Evolutionary conservation across 805 yeast species (phyloP), one percentile per base, ranked within the genome.

Genomic region (Kluyveromyces aestuarii): DNA sequence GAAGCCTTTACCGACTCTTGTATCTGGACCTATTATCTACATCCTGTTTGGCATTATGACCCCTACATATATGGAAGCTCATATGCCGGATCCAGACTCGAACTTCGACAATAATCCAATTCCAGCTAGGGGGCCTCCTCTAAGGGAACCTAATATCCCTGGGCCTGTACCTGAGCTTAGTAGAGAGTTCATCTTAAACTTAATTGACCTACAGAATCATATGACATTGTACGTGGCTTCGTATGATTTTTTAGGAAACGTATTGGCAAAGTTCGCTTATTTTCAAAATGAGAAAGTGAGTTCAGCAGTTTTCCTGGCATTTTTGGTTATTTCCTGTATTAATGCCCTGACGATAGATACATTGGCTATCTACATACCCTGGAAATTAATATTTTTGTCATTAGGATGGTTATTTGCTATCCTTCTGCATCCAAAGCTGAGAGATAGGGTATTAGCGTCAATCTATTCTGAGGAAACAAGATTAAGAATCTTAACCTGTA

Each of bases 171-270:
- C 90, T 5, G 88, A 87, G 62, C 72, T 85, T 45, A 81, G 90
- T 33, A 72, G 85, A 48, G 96, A 88, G 61, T 88, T 87, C 60
- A 65, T 83, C 18, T 61, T 87, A 49, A 88, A 88, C 61, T 70
- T 86, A 57, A 86, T 95, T 1, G 96, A 88, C 68, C 70, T 87
- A 50, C 96, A 88, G 60, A 88, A 88, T 61, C 83, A 81, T 58
- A 82, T 85, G 87, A 60, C 81, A 30, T 58, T 81, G 13, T 87
- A 82, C 61, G 81, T 84, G 9, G 62, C 69, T 11, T 66, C 72
- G 0, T 87, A 81, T 73, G 91, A 88, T 64, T 72, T 72, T 19
- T 45, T 79, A 5, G 69, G 73, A 18, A 65, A 71, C 55, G 48
- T 77, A 40, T 69, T 84, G 33, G 66, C 70, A 18, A 79, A 76